These are phyloP conservation scores for Amanita muscaria DNA, from an alignment of 768 basidiomycete species.

Conservation along the genomic window DNA sequence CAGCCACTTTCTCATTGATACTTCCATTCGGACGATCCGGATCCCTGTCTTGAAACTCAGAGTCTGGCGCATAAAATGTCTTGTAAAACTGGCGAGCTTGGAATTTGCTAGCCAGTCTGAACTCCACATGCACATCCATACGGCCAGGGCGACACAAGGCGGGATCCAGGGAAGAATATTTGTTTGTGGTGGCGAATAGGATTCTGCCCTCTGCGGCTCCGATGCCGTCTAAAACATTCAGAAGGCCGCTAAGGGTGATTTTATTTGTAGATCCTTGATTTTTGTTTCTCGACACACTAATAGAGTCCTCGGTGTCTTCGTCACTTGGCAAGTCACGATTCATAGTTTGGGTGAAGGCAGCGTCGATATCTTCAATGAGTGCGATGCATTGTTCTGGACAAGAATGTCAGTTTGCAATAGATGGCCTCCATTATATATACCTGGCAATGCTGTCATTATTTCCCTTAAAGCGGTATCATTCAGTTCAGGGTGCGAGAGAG, in stretches of 20 bases:
- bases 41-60: constrained; percentile 11
- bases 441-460: constrained; percentile 50
- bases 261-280: constrained; percentile 24
- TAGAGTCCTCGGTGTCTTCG: constrained; percentile 11
- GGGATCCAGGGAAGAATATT: constrained; percentile 58
- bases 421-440: constrained; percentile 14
- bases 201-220: constrained; percentile 78
- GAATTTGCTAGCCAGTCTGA: constrained; percentile 61
- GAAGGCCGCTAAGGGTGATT: constrained; percentile 62
- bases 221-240: constrained; percentile 75
- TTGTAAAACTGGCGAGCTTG: constrained; percentile 36
- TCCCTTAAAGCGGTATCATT: constrained; percentile 47
- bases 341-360: constrained; percentile 47
- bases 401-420: constrained; percentile 3
- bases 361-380: constrained; percentile 82
- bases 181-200: constrained; percentile 73
- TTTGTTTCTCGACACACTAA: constrained; percentile 17
- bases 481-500: constrained; percentile 45
- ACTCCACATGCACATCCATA: constrained; percentile 74
- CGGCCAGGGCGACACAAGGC: constrained; percentile 73
- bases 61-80: constrained; percentile 47
- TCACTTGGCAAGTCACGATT: constrained; percentile 26
- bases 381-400: constrained; percentile 50
- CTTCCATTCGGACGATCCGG: not conserved
- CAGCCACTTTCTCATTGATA: constrained; percentile 7